Evolutionary conservation across 495 filamentous ascomycete species (phyloP), one percentile per base, ranked within the genome.

Genomic region (Neurospora sp.): DNA sequence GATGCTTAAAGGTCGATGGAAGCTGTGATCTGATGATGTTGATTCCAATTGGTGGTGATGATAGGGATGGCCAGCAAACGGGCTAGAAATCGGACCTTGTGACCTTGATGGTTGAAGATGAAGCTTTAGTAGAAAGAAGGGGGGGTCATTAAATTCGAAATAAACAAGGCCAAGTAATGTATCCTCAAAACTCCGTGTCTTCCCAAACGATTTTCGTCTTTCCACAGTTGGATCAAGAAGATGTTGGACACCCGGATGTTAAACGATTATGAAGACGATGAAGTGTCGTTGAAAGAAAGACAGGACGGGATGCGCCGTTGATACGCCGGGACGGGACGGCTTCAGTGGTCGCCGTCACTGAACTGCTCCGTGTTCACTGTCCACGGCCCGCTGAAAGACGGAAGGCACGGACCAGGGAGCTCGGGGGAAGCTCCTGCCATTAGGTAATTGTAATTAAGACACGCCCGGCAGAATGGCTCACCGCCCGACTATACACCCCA

Each of bases 401-500:
- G 54, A 66, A 66, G 27, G 54, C 54, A 66, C 54, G 54, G 54
- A 66, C 54, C 54, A 66, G 54, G 54, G 14, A 35, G 23, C 12
- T 62, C 54, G 23, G 27, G 27, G 23, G 27, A 8, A 35, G 54
- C 54, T 66, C 54, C 31, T 35, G 27, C 1, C 27, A 66, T 66
- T 62, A 62, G 12, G 54, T 62, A 62, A 62, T 62, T 62, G 54
- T 0, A 62, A 62, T 62, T 62, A 27, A 62, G 1, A 35, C 27
- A 18, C 27, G 27, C 70, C 4, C 18, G 76, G 76, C 78, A 77
- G 73, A 74, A 74, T 66, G 5, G 9, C 37, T 71, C 75, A 78
- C 75, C 77, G 75, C 77, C 76, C 11, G 37, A 35, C 54, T 39
- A 3, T 16, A 71, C 69, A 44, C 75, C 76, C 73, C 77, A 41